Evolutionary conservation across 2,329 filamentous ascomycete genomes (phyloP).

Genomic region (Epichloe aotearoae): DNA sequence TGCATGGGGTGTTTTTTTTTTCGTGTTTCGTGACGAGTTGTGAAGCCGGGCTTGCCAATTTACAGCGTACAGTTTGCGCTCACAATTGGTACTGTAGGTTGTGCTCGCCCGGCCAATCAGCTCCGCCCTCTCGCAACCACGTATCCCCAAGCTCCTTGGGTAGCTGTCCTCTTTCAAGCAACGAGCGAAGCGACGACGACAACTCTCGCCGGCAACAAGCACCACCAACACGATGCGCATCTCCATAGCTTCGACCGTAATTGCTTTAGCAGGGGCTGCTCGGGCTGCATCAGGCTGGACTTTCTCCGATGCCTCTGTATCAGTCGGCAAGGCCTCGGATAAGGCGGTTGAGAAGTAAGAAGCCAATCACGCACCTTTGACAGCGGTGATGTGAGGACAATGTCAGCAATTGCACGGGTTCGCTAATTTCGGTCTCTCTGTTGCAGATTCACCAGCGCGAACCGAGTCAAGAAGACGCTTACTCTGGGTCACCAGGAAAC

Average conservation of each 20-base stretch:
- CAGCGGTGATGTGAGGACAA: not conserved
- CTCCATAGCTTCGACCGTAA: conserved; percentile 23
- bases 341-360: conserved; percentile 54
- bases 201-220: conserved; percentile 2
- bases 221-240: conserved; percentile 23
- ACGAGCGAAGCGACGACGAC: conserved; percentile 6
- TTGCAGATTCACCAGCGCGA: conserved; percentile 43
- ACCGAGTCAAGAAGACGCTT: conserved; percentile 50
- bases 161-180: conserved; percentile 18
- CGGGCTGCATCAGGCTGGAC: conserved; percentile 51
- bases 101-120: conserved; percentile 9
- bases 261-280: conserved; percentile 36
- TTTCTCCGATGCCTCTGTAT: conserved; percentile 60
- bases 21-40: too few species aligned
- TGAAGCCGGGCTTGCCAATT: not conserved
- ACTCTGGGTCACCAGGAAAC: conserved; percentile 54
- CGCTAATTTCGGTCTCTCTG: not conserved
- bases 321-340: conserved; percentile 52
- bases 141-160: conserved; percentile 7
- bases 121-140: conserved; percentile 10
- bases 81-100: not conserved
- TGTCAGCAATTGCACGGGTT: not conserved
- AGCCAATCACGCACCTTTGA: conserved; percentile 3
- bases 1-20: too few species aligned
- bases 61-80: not conserved